Evolutionary conservation across 192 early-diverging fungal species (phyloP).

Genomic region (Umbelopsis isabellina): DNA sequence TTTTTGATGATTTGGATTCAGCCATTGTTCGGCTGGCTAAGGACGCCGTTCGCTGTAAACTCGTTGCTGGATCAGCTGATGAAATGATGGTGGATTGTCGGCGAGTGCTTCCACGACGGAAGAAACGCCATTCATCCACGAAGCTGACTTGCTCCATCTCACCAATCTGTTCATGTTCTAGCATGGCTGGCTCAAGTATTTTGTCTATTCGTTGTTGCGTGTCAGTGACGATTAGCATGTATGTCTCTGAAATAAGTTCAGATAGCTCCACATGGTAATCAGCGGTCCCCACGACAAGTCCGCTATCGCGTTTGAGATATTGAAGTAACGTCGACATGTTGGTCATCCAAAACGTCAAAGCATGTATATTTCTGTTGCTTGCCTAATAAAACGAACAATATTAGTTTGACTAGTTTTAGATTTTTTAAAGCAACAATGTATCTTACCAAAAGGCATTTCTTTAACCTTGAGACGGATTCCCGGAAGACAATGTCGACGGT

Average conservation of each 20-base stretch:
- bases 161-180: slow-evolving; percentile 73
- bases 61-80: not conserved
- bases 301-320: slow-evolving; percentile 85
- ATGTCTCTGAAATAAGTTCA: slow-evolving; percentile 75
- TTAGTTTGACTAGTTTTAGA: not conserved
- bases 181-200: slow-evolving; percentile 65
- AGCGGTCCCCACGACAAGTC: slow-evolving; percentile 66
- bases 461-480: slow-evolving; percentile 59
- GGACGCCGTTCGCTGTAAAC: not conserved
- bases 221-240: slow-evolving; percentile 62
- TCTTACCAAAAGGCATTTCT: slow-evolving; percentile 25
- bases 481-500: slow-evolving; percentile 71
- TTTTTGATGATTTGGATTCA: slow-evolving; percentile 12
- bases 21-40: slow-evolving; percentile 4
- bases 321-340: slow-evolving; percentile 83
- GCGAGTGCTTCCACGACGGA: slow-evolving; percentile 42
- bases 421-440: too few relatives aligned
- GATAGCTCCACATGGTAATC: slow-evolving; percentile 77
- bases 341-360: slow-evolving; percentile 81
- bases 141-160: slow-evolving; percentile 66
- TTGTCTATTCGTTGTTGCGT: slow-evolving; percentile 65
- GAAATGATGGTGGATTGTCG: slow-evolving; percentile 34
- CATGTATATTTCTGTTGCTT: slow-evolving; percentile 20
- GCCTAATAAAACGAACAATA: slow-evolving; percentile 5
- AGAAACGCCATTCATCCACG: slow-evolving; percentile 61